Base-by-base conservation (phyloP, 129 eudicot species). In the sunflower (Helianthus annuus) region DNA sequence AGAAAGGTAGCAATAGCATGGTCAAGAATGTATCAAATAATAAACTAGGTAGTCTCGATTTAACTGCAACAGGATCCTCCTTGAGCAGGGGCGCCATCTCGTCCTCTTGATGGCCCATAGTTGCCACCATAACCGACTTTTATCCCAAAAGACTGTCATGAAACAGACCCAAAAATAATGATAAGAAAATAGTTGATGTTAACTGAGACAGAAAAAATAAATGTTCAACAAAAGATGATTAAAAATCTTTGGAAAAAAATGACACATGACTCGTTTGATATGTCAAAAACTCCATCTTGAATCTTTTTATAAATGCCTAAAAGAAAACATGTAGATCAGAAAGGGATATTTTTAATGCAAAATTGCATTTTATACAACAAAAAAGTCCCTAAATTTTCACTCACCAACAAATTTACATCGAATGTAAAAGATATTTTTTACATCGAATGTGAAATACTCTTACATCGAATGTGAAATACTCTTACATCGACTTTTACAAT, bases 221-320 rank as follows among this genome's bases (percentile, higher is more conserved):
- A 7, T 17, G 13, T 2, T 7, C 64, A 27, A 27, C 38, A 58
- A 24, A 58, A 58, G 64, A 58, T 1, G 39, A 58, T 12, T 12
- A 13, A 51, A 10, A 40, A 13, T 34, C 9, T 52, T 10, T 32
- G 34, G 9, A 13, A 34, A 49, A 55, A 15, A 44, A 39, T 8
- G 3, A 51, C 19, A 71, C 79, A 9, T 73, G 73, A 96, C 98
- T 93, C 98, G 51, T 89, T 93, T 53, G 98, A 89, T 74, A 89
- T 88, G 57, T 93, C 98, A 74, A 93, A 87, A 32, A 81, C 91
- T 64, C 98, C 98, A 59, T 93, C 98, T 66, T 93, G 96, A 66
- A 93, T 89, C 83, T 89, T 93, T 82, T 86, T 67, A 85, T 87
- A 64, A 93, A 93, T 48, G 98, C 98, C 98, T 93, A 81, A 72